Evolutionary conservation across 2,329 filamentous ascomycete species (phyloP).

Genomic region (Coniochaeta sp.): DNA sequence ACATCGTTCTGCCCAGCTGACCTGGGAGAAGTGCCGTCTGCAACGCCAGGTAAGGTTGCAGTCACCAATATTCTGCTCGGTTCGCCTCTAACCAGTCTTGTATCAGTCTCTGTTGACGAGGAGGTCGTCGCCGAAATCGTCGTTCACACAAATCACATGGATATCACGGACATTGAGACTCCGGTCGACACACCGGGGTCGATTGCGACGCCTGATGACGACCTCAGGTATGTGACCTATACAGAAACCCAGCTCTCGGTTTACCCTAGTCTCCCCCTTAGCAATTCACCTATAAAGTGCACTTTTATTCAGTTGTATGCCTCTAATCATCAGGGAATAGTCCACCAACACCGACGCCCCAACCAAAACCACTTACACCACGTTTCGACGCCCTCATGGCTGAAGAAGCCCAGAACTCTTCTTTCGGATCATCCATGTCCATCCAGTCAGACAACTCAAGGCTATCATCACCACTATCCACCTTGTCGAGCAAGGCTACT

Average conservation of each 20-base stretch:
- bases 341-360: neutral
- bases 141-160: conserved; percentile 36
- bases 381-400: conserved; percentile 5
- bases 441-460: conserved; percentile 48
- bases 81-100: neutral
- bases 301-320: neutral
- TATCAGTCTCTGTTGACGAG: neutral
- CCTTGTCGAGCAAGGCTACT: conserved; percentile 55
- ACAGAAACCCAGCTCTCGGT: neutral
- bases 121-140: conserved; percentile 35
- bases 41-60: neutral
- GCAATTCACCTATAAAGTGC: neutral
- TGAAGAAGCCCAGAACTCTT: conserved; percentile 28
- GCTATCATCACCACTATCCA: conserved; percentile 45
- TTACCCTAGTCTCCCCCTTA: neutral
- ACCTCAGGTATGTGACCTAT: conserved; percentile 12
- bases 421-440: conserved; percentile 47
- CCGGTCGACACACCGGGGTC: conserved; percentile 9
- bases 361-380: neutral
- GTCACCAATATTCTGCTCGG: neutral
- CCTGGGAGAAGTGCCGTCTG: neutral
- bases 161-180: conserved; percentile 24
- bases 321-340: conserved; percentile 4
- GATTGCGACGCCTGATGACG: conserved; percentile 8
- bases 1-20: conserved; percentile 8